Evolutionary conservation across 148 eudicot genomes (phyloP), one percentile per base, ranked within the genome.

Genomic region (Camellia granthamiana): DNA sequence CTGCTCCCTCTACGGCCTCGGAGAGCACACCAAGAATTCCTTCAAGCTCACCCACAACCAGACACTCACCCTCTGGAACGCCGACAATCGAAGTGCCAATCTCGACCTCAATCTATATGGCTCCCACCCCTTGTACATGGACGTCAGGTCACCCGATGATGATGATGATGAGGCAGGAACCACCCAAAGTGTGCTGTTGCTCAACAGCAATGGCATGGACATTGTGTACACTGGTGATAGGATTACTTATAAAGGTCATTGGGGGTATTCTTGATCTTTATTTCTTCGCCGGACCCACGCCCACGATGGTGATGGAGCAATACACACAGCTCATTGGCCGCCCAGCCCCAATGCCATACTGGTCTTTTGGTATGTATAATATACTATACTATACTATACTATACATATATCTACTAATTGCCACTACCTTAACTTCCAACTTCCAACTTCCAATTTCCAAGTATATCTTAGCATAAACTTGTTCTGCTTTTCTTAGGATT

Each of bases 171-270:
- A 60, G 47, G 83, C 74, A 0, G 97, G 98, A 38, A 62, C 73
- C 10, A 23, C 89, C 16, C 94, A 95, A 62, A 93, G 94, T 2
- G 94, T 95, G 19, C 21, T 93, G 88, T 59, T 93, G 81, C 41
- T 91, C 81, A 95, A 91, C 70, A 95, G 93, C 44, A 91, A 95
- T 85, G 98, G 97, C 2, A 95, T 95, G 98, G 98, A 95, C 66
- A 74, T 95, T 72, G 89, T 78, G 69, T 95, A 95, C 38, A 84
- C 43, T 0, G 98, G 97, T 12, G 94, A 93, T 79, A 61, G 79
- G 75, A 84, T 95, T 46, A 93, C 91, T 52, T 95, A 86, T 78
- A 93, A 90, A 87, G n/a, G 91, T 88, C 7, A 95, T 95, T 77
- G 98, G 97, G 7, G 97, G 98, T 2, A 58, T 93, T 51, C 49